Evolutionary conservation across 2,329 filamentous ascomycete genomes (phyloP).

Genomic region (Torrubiella hemipterigena): DNA sequence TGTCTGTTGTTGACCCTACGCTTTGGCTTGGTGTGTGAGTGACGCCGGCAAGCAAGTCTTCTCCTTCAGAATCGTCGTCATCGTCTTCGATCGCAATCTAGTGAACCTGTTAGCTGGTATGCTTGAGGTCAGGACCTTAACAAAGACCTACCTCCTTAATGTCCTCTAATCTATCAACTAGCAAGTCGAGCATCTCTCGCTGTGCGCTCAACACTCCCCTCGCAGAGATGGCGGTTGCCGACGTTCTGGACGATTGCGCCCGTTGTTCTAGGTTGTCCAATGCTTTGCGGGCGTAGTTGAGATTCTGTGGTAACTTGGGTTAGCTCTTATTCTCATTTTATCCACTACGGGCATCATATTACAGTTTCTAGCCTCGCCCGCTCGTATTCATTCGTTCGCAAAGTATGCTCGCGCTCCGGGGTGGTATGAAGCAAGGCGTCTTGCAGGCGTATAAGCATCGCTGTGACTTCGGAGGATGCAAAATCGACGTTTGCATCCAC

Average conservation of each 20-base stretch:
- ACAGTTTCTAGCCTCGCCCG: constrained; percentile 30
- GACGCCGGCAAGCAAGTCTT: constrained; percentile 44
- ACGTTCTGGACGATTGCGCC: constrained; percentile 44
- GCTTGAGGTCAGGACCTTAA: too few relatives aligned
- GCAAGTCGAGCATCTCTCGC: constrained; percentile 51
- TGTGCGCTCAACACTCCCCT: constrained; percentile 54
- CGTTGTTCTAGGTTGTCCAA: constrained; percentile 63
- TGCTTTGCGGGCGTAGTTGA: constrained; percentile 58
- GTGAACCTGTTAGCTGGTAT: too few relatives aligned
- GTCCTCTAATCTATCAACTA: constrained; percentile 56
- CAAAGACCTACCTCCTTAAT: constrained; percentile 51
- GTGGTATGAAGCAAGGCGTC: constrained; percentile 51
- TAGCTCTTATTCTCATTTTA: constrained; percentile 32
- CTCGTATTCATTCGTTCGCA: constrained; percentile 54
- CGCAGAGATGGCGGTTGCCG: constrained; percentile 43
- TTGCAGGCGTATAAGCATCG: constrained; percentile 55
- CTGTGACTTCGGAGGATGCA: constrained; percentile 39
- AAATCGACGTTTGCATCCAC: constrained; percentile 11
- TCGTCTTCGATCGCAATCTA: constrained; percentile 22
- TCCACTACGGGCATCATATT: constrained; percentile 26
- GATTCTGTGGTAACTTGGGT: constrained; percentile 36
- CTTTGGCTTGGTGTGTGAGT: constrained; percentile 44
- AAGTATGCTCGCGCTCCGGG: constrained; percentile 42
- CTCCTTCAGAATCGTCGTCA: constrained; percentile 36
- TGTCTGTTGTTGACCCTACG: constrained; percentile 31